Percentiles rank a stretch among this genome's conserved stretches.
Conservation (phyloP, 108 stramenopile species). For the Cyclotella baltica region DNA sequence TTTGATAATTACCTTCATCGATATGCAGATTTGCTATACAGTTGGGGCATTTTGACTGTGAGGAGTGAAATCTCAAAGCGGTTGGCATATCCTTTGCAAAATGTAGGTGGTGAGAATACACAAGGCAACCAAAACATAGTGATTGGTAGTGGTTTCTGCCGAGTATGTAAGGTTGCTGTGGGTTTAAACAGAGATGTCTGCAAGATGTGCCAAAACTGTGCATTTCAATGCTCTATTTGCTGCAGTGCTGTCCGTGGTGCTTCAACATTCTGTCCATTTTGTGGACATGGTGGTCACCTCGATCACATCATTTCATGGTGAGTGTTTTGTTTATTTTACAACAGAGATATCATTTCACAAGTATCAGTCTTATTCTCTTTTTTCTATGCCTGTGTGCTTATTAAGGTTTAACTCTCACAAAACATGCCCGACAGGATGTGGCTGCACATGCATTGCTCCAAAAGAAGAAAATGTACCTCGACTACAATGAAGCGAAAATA, state of each 20-base stretch:
- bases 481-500: not conserved
- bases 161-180: slow-evolving; percentile 55
- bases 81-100: slow-evolving; percentile 50
- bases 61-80: slow-evolving; percentile 80
- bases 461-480: not conserved
- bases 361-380: not conserved
- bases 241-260: slow-evolving; percentile 75
- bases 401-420: slow-evolving; percentile 58
- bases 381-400: not conserved
- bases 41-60: slow-evolving; percentile 72
- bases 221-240: slow-evolving; percentile 82
- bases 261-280: slow-evolving; percentile 67
- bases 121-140: slow-evolving; percentile 22
- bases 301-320: slow-evolving; percentile 71
- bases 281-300: slow-evolving; percentile 71
- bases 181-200: slow-evolving; percentile 58
- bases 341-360: no score
- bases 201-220: slow-evolving; percentile 61
- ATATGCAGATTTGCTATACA: slow-evolving; percentile 73
- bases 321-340: not conserved
- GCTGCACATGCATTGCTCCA: slow-evolving; percentile 64
- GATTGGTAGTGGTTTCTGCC: slow-evolving; percentile 56
- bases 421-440: slow-evolving; percentile 84
- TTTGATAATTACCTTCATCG: slow-evolving; percentile 71
- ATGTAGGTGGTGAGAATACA: slow-evolving; percentile 35